Evolutionary conservation across 495 filamentous ascomycete species (phyloP).

Genomic region (Aspergillus sclerotiicarbonarius): DNA sequence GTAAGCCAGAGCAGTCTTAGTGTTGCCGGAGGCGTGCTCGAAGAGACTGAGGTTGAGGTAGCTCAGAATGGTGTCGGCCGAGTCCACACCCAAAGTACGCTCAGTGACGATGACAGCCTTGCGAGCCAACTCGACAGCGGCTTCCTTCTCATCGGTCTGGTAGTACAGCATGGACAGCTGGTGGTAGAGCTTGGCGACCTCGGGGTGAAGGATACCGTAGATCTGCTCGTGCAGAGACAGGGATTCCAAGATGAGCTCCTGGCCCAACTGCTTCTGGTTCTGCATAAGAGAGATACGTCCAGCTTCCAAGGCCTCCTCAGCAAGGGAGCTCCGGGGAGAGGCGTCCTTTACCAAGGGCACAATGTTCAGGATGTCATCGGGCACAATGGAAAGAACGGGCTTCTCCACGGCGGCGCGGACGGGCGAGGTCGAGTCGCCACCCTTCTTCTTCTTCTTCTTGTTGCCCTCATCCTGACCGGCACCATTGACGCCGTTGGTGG

Average conservation of each 20-base stretch:
- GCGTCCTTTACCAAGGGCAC: constrained; percentile 94
- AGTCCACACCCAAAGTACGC: constrained; percentile 90
- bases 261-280: constrained; percentile 91
- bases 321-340: constrained; percentile 79
- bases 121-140: constrained; percentile 89
- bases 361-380: constrained; percentile 87
- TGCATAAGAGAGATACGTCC: constrained; percentile 93
- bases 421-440: constrained; percentile 51
- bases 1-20: constrained; percentile 76
- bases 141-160: constrained; percentile 91
- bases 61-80: constrained; percentile 84
- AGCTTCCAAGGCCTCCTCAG: constrained; percentile 93
- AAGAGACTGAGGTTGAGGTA: constrained; percentile 97
- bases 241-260: constrained; percentile 92
- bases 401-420: constrained; percentile 41
- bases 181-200: constrained; percentile 94
- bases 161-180: constrained; percentile 93
- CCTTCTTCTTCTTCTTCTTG: constrained; percentile 77
- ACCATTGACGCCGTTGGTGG: constrained; percentile 42
- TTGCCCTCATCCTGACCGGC: constrained; percentile 56
- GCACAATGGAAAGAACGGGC: constrained; percentile 58
- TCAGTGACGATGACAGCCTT: constrained; percentile 97
- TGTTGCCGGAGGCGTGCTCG: constrained; percentile 87
- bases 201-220: constrained; percentile 95
- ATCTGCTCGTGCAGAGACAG: constrained; percentile 98